Evolutionary conservation across 2,329 filamentous ascomycete species (phyloP).

Genomic region (Diaporthe destruens): DNA sequence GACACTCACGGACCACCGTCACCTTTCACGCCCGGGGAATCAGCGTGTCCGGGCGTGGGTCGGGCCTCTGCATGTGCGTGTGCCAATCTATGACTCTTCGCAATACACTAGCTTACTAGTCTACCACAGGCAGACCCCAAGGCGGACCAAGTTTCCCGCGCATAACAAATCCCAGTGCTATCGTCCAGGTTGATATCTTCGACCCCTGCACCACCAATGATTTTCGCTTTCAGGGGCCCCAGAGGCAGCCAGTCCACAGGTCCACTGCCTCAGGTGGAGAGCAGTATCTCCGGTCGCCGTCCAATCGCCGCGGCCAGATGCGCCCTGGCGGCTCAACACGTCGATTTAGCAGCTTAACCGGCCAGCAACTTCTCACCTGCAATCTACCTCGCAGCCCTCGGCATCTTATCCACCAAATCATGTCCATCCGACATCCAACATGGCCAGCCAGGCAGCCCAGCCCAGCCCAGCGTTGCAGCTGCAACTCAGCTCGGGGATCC

Average conservation of each 20-base stretch:
- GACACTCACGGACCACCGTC: neutral
- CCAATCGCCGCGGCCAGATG: slow-evolving; percentile 18
- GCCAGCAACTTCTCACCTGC: slow-evolving; percentile 5
- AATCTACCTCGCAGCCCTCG: slow-evolving; percentile 10
- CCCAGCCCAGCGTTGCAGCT: slow-evolving; percentile 5
- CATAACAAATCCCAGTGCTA: slow-evolving; percentile 28
- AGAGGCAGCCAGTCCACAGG: slow-evolving; percentile 24
- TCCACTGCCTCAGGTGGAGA: slow-evolving; percentile 30
- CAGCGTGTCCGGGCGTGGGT: neutral
- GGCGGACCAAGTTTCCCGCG: slow-evolving; percentile 1
- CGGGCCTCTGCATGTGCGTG: neutral
- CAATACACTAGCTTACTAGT: neutral
- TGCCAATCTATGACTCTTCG: slow-evolving; percentile 10
- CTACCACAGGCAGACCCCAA: neutral
- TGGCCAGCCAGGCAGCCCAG: too few species aligned
- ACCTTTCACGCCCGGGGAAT: neutral
- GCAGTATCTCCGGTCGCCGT: slow-evolving; percentile 5
- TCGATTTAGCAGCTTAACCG: slow-evolving; percentile 28
- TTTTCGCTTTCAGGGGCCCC: slow-evolving; percentile 11
- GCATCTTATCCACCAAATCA: slow-evolving; percentile 23
- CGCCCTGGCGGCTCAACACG: slow-evolving; percentile 11
- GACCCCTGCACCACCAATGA: slow-evolving; percentile 27
- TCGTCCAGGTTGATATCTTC: slow-evolving; percentile 33
- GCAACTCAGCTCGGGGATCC: neutral
- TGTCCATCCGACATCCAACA: neutral